These are phyloP conservation scores for Magnaporthiopsis incrustans DNA, from an alignment of 2,329 filamentous ascomycete species.

Conservation along the genomic window DNA sequence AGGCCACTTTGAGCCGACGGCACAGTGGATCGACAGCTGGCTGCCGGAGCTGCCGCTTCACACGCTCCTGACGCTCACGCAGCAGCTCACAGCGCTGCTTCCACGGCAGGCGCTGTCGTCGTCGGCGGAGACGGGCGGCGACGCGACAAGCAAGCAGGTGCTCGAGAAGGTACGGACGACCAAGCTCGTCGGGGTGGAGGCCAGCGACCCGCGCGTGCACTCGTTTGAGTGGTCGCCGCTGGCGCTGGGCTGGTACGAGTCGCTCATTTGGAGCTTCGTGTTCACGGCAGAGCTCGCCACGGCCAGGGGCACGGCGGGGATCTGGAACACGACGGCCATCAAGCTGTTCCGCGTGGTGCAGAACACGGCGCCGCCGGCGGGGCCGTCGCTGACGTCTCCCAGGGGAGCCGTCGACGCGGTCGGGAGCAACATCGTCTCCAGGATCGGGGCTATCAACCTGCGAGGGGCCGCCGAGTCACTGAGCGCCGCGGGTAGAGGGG, in stretches of 20 bases:
- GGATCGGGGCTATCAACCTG: constrained; percentile 76
- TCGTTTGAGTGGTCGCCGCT: constrained; percentile 92
- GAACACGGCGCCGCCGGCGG: constrained; percentile 63
- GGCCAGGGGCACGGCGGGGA: constrained; percentile 76
- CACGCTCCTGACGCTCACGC: constrained; percentile 71
- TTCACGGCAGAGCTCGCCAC: constrained; percentile 87
- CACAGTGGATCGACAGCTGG: constrained; percentile 88
- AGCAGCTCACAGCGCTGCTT: constrained; percentile 53
- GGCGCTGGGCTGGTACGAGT: constrained; percentile 92
- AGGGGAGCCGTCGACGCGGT: constrained; percentile 89
- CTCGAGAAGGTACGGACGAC: constrained; percentile 51
- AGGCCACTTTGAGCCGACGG: constrained; percentile 63
- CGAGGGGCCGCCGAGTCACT: constrained; percentile 32
- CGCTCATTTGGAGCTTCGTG: constrained; percentile 85
- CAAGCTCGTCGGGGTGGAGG: constrained; percentile 64
- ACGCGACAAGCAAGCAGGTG: constrained; percentile 6
- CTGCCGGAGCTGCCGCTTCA: constrained; percentile 85
- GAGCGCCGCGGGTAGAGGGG: background rate
- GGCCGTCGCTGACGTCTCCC: constrained; percentile 75
- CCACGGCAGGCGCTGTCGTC: constrained; percentile 38
- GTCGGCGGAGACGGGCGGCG: constrained; percentile 25
- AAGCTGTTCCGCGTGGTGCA: constrained; percentile 87
- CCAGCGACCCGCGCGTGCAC: constrained; percentile 63
- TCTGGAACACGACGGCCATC: constrained; percentile 89
- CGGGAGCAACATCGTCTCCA: constrained; percentile 78